These are phyloP conservation scores for Ploettnerulaceae sp. DNA, from an alignment of 2,329 filamentous ascomycete species.

Conservation along the genomic window DNA sequence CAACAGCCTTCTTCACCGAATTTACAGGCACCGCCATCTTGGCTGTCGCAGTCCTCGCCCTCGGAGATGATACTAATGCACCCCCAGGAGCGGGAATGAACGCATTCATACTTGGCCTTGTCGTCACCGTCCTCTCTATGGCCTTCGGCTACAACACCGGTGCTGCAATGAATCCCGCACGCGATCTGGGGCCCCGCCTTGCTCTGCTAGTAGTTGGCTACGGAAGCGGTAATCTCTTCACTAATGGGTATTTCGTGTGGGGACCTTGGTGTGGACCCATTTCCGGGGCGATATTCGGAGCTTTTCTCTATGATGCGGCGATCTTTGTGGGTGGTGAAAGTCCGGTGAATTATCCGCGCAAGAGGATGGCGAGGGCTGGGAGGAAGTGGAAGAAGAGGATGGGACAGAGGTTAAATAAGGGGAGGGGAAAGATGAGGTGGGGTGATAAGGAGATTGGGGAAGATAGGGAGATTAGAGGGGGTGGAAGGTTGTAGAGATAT, in stretches of 20 bases:
- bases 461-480: background rate
- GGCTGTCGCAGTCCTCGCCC: constrained; percentile 39
- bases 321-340: constrained; percentile 47
- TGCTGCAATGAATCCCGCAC: constrained; percentile 43
- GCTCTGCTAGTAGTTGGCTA: constrained; percentile 43
- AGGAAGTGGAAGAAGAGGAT: constrained; percentile 40
- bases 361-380: constrained; percentile 37
- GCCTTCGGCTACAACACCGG: constrained; percentile 45
- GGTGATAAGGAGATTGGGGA: background rate
- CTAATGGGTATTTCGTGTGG: constrained; percentile 39
- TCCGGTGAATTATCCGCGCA: constrained; percentile 46
- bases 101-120: constrained; percentile 44
- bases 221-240: constrained; percentile 37
- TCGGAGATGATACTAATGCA: constrained; percentile 43
- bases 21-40: constrained; percentile 42
- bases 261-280: constrained; percentile 39
- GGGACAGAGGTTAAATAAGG: constrained; percentile 20
- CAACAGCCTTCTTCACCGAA: constrained; percentile 44
- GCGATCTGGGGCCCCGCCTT: constrained; percentile 46
- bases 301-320: constrained; percentile 46
- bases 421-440: background rate
- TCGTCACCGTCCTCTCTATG: constrained; percentile 36
- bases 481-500: background rate
- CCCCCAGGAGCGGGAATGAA: constrained; percentile 48
- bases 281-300: constrained; percentile 39